Conservation (phyloP, 169 alveolate species). For the Eimeria necatrix region DNA sequence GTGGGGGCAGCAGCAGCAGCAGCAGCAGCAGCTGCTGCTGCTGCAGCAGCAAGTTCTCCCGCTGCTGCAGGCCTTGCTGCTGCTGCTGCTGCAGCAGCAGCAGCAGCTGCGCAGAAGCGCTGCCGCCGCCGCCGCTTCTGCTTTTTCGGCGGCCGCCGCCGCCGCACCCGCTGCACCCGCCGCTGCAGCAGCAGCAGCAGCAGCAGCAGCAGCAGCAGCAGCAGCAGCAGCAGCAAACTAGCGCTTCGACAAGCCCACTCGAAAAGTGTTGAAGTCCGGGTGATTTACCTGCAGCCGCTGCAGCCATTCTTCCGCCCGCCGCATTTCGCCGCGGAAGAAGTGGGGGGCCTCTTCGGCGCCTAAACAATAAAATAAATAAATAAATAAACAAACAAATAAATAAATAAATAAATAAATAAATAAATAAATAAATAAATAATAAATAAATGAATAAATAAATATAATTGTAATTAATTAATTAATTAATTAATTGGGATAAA, state of each 20-base stretch:
- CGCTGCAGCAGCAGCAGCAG: not conserved
- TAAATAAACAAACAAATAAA: not conserved
- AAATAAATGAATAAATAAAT: too few species aligned
- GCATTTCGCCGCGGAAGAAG: constrained; percentile 21
- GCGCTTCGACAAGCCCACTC: not conserved
- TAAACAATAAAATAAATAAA: not conserved
- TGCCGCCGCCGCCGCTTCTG: not conserved
- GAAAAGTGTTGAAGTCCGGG: constrained; percentile 48
- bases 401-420: too few species aligned
- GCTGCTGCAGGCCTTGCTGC: not conserved
- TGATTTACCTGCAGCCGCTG: constrained; percentile 40
- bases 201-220: not conserved
- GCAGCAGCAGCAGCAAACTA: not conserved
- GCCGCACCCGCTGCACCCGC: not conserved
- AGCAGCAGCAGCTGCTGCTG: not conserved
- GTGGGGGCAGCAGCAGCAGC: too few species aligned
- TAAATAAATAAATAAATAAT: too few species aligned
- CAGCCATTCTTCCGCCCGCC: constrained; percentile 55
- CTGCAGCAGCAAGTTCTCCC: not conserved
- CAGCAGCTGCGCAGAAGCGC: not conserved
- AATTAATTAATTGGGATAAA: too few species aligned
- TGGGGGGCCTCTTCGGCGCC: constrained; percentile 27
- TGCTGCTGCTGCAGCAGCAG: not conserved
- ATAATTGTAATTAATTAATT: too few species aligned
- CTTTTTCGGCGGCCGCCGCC: not conserved